Evolutionary conservation across 352 stramenopile genomes (phyloP).

Genomic region (Achlya hypogyna): DNA sequence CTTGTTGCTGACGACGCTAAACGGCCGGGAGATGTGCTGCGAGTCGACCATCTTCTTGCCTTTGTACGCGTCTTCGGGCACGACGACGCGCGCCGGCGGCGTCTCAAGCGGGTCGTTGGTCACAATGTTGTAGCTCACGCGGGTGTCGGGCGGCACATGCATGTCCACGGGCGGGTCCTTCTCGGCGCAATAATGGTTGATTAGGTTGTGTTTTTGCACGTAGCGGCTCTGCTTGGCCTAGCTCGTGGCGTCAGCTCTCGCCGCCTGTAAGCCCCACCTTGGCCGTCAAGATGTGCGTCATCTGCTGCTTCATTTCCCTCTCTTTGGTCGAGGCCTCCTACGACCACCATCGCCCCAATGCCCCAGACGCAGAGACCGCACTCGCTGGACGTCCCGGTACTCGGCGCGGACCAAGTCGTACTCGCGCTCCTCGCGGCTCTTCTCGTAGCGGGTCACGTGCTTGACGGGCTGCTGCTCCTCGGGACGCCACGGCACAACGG

Average conservation of each 20-base stretch:
- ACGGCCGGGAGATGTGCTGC: slow-evolving; percentile 39
- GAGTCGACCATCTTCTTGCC: slow-evolving; percentile 23
- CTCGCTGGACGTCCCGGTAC: slow-evolving; percentile 50
- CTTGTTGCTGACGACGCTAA: slow-evolving; percentile 74
- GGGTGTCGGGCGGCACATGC: slow-evolving; percentile 4
- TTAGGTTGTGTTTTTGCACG: slow-evolving; percentile 54
- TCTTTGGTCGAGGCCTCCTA: slow-evolving; percentile 24
- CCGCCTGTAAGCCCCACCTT: background rate
- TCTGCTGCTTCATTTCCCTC: slow-evolving; percentile 29
- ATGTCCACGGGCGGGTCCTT: background rate
- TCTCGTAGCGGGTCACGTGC: slow-evolving; percentile 62
- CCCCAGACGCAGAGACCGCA: background rate
- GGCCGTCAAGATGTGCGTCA: background rate
- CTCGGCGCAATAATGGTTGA: slow-evolving; percentile 35
- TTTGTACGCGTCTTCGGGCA: slow-evolving; percentile 1
- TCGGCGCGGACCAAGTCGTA: slow-evolving; percentile 62
- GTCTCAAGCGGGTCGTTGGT: slow-evolving; percentile 32
- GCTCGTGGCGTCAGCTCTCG: background rate
- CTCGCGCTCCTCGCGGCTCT: slow-evolving; percentile 54
- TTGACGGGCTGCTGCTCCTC: slow-evolving; percentile 44
- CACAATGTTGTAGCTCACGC: slow-evolving; percentile 49
- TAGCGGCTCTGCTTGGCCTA: slow-evolving; percentile 53
- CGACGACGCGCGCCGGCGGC: background rate
- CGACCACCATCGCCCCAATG: slow-evolving; percentile 23
- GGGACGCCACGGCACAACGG: slow-evolving; percentile 42